Evolutionary conservation across 1,284 basidiomycete species (phyloP), one percentile per base, ranked within the genome.

Genomic region (Mycosarcoma maydis): DNA sequence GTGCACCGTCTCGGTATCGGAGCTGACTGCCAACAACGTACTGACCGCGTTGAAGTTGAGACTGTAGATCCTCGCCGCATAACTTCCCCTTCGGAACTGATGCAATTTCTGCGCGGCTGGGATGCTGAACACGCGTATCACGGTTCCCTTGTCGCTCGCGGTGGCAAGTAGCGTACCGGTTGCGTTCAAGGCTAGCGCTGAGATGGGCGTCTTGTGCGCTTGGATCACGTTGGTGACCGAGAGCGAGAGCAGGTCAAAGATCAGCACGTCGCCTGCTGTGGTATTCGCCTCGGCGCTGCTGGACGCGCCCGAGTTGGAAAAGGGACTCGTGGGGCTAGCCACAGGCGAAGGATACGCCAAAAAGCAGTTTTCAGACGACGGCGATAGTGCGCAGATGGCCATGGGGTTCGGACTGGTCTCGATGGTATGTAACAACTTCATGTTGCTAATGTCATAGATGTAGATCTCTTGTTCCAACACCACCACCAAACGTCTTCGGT

Each of bases 381-480:
- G 92, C 0, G 93, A 93, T 10, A 98, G 88, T 0, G 94, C 91
- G 81, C 93, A 94, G 76, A 98, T 93, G 22, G 94, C 94, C 81
- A 95, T 90, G 2, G 94, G 92, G 82, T 98, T 98, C 0, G 92
- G 89, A 14, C 91, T 90, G 0, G 95, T 98, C 85, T 98, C 96
- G 55, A 98, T 95, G 43, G 97, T 96, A 82, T 98, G 95, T 38
- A 97, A 84, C 27, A 98, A 86, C 75, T 94, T 91, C 95, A 98
- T 98, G 75, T 97, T 99, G 60, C 90, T 92, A 76, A 98, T 98
- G 81, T 98, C 95, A 81, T 98, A 98, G 55, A 98, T 94, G 84
- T 98, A 99, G 59, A 99, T 96, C 83, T 98, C 93, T 37, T 88
- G 88, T 81, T 97, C 94, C 50, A 98, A 87, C 7, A 98, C 91